These are phyloP conservation scores for Exophiala calicioides DNA, from an alignment of 2,329 filamentous ascomycete species.

Conservation along the genomic window DNA sequence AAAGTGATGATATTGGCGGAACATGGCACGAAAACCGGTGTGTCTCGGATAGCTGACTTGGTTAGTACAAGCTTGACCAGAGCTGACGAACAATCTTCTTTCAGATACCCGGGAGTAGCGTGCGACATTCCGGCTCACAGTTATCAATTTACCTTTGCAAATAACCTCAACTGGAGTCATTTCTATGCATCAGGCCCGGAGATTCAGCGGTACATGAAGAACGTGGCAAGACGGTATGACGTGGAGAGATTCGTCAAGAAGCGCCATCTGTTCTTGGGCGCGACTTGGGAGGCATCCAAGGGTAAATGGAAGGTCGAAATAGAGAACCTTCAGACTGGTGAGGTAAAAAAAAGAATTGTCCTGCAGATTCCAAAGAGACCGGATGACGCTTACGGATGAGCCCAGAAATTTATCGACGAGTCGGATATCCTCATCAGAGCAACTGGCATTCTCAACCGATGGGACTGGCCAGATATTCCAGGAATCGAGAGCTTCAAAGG, in stretches of 20 bases:
- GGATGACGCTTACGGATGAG: background rate
- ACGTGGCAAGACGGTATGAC: constrained; percentile 23
- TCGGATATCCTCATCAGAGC: constrained; percentile 36
- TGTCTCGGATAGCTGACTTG: too few species aligned
- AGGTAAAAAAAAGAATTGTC: constrained; percentile 1
- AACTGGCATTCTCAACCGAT: constrained; percentile 29
- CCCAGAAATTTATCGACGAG: background rate
- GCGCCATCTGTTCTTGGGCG: constrained; percentile 16
- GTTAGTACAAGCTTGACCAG: too few species aligned
- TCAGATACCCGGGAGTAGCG: constrained; percentile 8
- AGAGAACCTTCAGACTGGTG: constrained; percentile 5
- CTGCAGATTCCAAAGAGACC: too few species aligned
- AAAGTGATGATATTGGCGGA: too few species aligned
- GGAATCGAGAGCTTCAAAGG: constrained; percentile 33
- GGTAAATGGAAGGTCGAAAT: constrained; percentile 11
- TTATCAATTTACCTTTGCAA: constrained; percentile 53
- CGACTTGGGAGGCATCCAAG: constrained; percentile 20
- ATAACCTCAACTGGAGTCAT: constrained; percentile 36
- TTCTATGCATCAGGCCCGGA: constrained; percentile 24
- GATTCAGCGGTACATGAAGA: constrained; percentile 24
- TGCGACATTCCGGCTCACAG: constrained; percentile 49
- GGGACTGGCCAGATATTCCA: constrained; percentile 36
- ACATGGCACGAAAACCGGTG: too few species aligned
- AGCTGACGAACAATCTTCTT: too few species aligned
- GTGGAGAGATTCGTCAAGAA: constrained; percentile 26